A percentile compares a stretch with the other conserved stretches of the same genome.
Evolutionary conservation across 352 stramenopile genomes (phyloP).

Genomic region (Peronospora destructor): DNA sequence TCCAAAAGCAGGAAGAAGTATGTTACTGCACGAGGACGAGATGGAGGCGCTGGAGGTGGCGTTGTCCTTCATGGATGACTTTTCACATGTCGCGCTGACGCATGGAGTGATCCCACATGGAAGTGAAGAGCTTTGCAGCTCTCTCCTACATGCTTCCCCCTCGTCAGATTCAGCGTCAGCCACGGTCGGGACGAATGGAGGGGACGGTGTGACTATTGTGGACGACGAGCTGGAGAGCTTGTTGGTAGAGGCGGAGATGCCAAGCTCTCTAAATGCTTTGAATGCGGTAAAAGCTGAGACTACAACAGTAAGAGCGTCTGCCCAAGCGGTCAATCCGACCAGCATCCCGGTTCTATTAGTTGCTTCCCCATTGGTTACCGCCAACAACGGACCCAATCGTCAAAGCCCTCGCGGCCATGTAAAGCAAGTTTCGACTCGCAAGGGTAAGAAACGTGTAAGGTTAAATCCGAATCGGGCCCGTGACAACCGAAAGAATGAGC

Average conservation of each 20-base stretch:
- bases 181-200: slow-evolving; percentile 10
- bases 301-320: background rate
- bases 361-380: background rate
- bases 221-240: slow-evolving; percentile 31
- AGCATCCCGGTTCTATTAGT: slow-evolving; percentile 2
- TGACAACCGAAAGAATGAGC: slow-evolving; percentile 36
- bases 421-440: slow-evolving; percentile 10
- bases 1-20: background rate
- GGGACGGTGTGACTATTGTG: slow-evolving; percentile 7
- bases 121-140: background rate
- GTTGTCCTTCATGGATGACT: slow-evolving; percentile 32
- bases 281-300: slow-evolving; percentile 7
- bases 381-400: slow-evolving; percentile 2
- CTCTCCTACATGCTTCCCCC: background rate
- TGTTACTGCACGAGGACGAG: slow-evolving; percentile 34
- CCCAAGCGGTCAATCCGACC: background rate
- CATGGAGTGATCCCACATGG: background rate
- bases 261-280: slow-evolving; percentile 4
- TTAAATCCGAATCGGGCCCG: slow-evolving; percentile 35
- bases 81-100: slow-evolving; percentile 10
- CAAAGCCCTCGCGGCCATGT: background rate
- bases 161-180: background rate
- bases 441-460: slow-evolving; percentile 21
- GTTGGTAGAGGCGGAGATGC: slow-evolving; percentile 23
- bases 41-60: slow-evolving; percentile 32